Conservation (phyloP, 129 eudicot genomes). For the Apium graveolens region DNA sequence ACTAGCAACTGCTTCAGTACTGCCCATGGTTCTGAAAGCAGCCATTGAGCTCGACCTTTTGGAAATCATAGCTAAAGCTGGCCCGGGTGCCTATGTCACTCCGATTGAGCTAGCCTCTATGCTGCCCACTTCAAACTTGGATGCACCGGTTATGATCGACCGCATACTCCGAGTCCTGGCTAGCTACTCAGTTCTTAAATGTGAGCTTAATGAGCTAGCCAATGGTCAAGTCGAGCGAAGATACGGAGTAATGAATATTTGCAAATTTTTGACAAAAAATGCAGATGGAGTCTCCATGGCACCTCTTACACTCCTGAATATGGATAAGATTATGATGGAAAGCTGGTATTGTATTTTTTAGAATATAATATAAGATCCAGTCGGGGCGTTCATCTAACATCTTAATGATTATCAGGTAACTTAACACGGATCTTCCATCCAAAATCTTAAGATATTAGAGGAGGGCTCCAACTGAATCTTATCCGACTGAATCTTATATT, state of each 20-base stretch:
- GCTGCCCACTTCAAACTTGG: neutral
- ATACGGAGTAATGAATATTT: neutral
- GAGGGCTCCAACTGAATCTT: too few species aligned
- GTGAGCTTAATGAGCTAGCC: neutral
- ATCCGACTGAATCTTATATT: too few species aligned
- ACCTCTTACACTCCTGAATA: neutral
- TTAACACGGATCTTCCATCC: too few species aligned
- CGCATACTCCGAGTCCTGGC: neutral
- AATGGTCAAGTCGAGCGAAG: neutral
- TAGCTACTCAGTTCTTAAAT: neutral
- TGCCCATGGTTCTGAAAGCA: constrained; percentile 66
- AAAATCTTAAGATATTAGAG: too few species aligned
- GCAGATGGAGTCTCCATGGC: neutral
- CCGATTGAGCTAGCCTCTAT: neutral
- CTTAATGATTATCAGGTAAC: too few species aligned
- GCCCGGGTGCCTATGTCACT: constrained; percentile 8
- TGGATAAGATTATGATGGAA: neutral
- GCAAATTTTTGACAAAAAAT: neutral
- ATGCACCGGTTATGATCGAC: too few species aligned
- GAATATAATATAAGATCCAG: too few species aligned
- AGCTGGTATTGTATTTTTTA: neutral
- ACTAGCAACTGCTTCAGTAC: constrained; percentile 56
- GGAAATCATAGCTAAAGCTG: constrained; percentile 45
- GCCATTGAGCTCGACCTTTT: constrained; percentile 63
- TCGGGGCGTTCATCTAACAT: too few species aligned